Conservation (phyloP, 345 rosid genomes). For the sweet orange (Citrus sinensis) region DVS_A1.0 CM039162.1:30116501-30117000, state of each 20-base stretch:
- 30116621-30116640: constrained; percentile 24
- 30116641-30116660: no score
- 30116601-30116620: constrained; percentile 34
- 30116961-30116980: no score
- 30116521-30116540: not conserved
- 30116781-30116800: not conserved
- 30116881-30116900: not conserved
- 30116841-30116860: not conserved
- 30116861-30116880: not conserved
- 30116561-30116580: constrained; percentile 15
- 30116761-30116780: constrained; percentile 27
- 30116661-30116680: no score
- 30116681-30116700: not conserved
- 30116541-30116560: constrained; percentile 13
- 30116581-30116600: constrained; percentile 1
- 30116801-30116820: constrained; percentile 17
- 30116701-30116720: not conserved
- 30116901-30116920: no score
- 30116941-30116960: no score
- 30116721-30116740: constrained; percentile 28
- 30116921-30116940: no score
- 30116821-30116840: not conserved
- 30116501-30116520: not conserved
- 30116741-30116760: constrained; percentile 1
- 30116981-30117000: no score